Base-by-base conservation (phyloP, 1,139 yeast genomes). In the Ogataea hybrid region DNA sequence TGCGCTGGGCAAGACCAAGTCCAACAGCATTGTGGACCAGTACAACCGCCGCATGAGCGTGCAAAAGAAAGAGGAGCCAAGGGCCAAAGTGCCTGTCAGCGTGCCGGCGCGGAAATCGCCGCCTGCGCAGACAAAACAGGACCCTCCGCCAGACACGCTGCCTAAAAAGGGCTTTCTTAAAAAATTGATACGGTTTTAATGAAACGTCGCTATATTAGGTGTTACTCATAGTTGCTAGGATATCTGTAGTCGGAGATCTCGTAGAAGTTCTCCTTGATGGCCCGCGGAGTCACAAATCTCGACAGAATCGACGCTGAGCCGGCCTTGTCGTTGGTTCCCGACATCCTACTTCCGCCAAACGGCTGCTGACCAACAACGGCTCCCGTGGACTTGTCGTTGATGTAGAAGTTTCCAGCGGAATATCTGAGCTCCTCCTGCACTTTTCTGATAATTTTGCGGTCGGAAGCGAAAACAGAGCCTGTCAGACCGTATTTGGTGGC, bases 301-400 rank as follows among this genome's bases (percentile, higher is more conserved):
- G 75, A 67, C 63, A 92, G 73, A 50, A 92, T 80, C 65, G 87
- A 85, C 31, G 86, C 94, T 50, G 90, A 77, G 16, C 98, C 98
- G 16, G 97, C 94, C 71, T 92, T 92, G 65, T 92, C 98, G 65
- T 92, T 89, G 38, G 98, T 92, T 48, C 98, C 98, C 42, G 96
- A 85, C 71, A 86, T 85, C 70, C 98, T 81, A 23, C 95, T 89
- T 55, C 98, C 98, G 43, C 98, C 97, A 56, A 92, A 92, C 92
- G 96, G 86, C 68, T 92, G 97, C 67, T 90, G 97, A 25, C 89
- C 97, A 39, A 92, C 97, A 41, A 92, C 97, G 4, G 98, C 97
- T 51, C 97, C 97, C 6, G 98, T 92, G 32, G 81, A 87, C 67
- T 92, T 92, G 69, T 92, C 98, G 64, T 92, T 92, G 64, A 92